phyloP scores from a whole-genome alignment of 208 protist species.

The Trichomonas tenax region DNA sequence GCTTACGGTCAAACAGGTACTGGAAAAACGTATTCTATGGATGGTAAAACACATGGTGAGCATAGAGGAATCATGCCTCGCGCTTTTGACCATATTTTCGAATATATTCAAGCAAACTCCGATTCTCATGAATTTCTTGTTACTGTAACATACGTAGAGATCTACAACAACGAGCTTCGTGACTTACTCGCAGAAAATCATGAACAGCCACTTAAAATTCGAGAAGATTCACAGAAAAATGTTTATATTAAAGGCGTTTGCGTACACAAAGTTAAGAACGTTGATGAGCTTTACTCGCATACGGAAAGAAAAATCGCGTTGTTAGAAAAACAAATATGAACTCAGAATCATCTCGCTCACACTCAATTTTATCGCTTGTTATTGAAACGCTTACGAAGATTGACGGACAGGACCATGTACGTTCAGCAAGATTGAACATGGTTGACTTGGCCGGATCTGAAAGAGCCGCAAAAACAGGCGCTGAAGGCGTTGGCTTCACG shows the following conservation, averaged over 20 bases:
- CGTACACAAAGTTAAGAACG: slow-evolving; percentile 7
- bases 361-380: slow-evolving; percentile 46
- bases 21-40: slow-evolving; percentile 41
- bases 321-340: slow-evolving; percentile 60
- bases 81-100: slow-evolving; percentile 39
- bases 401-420: neutral
- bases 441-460: slow-evolving; percentile 74
- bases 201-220: slow-evolving; percentile 24
- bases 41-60: neutral
- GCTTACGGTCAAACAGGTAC: slow-evolving; percentile 41
- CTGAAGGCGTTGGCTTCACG: neutral
- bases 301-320: slow-evolving; percentile 60
- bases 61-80: slow-evolving; percentile 38
- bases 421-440: slow-evolving; percentile 49
- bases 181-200: slow-evolving; percentile 24
- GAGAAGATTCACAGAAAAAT: slow-evolving; percentile 33
- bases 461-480: slow-evolving; percentile 53
- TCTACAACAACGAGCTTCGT: slow-evolving; percentile 23
- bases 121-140: slow-evolving; percentile 10
- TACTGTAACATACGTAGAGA: slow-evolving; percentile 20
- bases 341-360: slow-evolving; percentile 52
- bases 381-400: slow-evolving; percentile 23
- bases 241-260: slow-evolving; percentile 33
- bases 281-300: slow-evolving; percentile 42
- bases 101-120: slow-evolving; percentile 23